Base-by-base conservation (phyloP, 345 rosid species). In the Citrus inodora region DNA sequence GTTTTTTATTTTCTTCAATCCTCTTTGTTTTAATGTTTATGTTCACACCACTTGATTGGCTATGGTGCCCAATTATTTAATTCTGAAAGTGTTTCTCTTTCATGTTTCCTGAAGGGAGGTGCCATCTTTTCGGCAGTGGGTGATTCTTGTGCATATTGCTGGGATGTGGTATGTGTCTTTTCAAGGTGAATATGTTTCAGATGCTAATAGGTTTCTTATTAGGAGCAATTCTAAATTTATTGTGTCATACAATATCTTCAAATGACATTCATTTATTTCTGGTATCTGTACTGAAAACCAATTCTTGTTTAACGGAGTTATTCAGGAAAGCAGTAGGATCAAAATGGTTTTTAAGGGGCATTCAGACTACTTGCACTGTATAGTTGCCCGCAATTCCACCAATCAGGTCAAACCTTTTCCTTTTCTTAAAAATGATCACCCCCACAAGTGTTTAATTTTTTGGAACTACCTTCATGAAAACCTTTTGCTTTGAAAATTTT, bases 121-220 rank as follows among this genome's bases (percentile, higher is more conserved):
- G 87, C 93, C 77, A 83, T 96, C 74, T 94, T 86, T 79, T 89
- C 99, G 0, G 99, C 97, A 55, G 92, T 92, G 28, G 99, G 99
- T 82, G 98, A 94, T 85, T 96, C 97, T 82, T 88, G 88, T 75
- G 98, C 97, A 10, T 94, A 96, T 87, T 92, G 98, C 83, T 96
- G 98, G 98, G 99, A 96, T 84, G 83, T 92, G 98, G 98, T 93
- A 95, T 80, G 94, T 83, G 79, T 83, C 74, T 79, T 55, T 71
- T 84, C 79, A 71, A 81, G 79, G 74, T 78, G 80, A 82, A 77
- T 77, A 67, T 73, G 2, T 79, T 55, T 4, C 42, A 79, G 38
- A 71, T 64, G 5, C 78, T 35, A 55, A 55, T 51, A 46, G 1
- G 72, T 79, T 71, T 53, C 37, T 11, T 25, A 17, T 32, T 55